phyloP scores from a whole-genome alignment of 805 yeast species.

The Saccharomycopsis olivae region DNA sequence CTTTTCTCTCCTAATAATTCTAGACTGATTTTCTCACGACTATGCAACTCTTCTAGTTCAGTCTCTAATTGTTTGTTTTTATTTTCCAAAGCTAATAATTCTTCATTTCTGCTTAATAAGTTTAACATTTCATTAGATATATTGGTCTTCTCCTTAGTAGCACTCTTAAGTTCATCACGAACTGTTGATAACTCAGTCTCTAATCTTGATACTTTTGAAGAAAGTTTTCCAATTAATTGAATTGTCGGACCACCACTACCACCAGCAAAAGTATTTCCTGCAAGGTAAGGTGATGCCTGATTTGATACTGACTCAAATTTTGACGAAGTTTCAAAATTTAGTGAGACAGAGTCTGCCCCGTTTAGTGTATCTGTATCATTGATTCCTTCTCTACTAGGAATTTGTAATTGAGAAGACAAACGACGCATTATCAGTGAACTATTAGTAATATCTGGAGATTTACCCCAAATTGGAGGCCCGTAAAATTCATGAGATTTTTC shows the following conservation, averaged over 20 bases:
- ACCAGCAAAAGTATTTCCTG: too few species aligned
- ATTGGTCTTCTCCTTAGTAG: conserved; percentile 47
- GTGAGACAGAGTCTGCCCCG: too few species aligned
- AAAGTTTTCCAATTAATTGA: conserved; percentile 65
- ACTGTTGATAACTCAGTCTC: conserved; percentile 66
- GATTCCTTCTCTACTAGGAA: not conserved
- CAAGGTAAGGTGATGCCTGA: too few species aligned
- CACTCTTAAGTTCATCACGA: conserved; percentile 48
- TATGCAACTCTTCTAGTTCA: conserved; percentile 29
- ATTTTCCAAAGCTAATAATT: conserved; percentile 26
- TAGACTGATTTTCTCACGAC: conserved; percentile 21
- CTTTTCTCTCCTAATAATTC: conserved; percentile 78
- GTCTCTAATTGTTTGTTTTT: conserved; percentile 26
- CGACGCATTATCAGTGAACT: too few species aligned
- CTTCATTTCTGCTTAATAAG: conserved; percentile 45
- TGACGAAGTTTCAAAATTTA: too few species aligned
- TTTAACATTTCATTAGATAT: conserved; percentile 59
- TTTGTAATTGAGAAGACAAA: too few species aligned
- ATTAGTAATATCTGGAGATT: too few species aligned
- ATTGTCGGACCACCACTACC: too few species aligned
- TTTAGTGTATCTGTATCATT: too few species aligned
- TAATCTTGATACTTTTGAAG: conserved; percentile 64
- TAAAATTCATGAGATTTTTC: too few species aligned
- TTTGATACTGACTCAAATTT: too few species aligned
- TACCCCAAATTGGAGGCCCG: too few species aligned